Conservation (phyloP, 441 rosid genomes). For the Geranium incanum region DNA sequence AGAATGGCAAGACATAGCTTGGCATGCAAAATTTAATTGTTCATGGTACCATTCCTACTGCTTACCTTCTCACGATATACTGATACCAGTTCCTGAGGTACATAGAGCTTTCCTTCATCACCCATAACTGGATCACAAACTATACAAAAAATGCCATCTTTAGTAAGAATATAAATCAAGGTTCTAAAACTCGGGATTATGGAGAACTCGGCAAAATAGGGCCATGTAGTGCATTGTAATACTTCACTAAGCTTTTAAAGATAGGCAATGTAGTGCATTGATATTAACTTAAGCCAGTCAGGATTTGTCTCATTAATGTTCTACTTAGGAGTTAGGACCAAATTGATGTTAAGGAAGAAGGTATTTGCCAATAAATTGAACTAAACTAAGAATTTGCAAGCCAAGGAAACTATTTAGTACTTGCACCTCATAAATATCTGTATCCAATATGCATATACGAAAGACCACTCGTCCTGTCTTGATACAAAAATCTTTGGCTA, state of each 20-base stretch:
- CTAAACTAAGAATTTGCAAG: neutral
- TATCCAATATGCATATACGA: neutral
- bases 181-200: neutral
- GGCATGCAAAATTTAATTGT: neutral
- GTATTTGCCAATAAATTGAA: neutral
- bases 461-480: too few species aligned
- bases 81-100: conserved; percentile 67
- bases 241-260: neutral
- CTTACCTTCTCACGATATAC: conserved; percentile 90
- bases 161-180: conserved; percentile 15
- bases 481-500: neutral
- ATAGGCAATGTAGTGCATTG: neutral
- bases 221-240: neutral
- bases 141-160: conserved; percentile 27
- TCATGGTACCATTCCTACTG: neutral
- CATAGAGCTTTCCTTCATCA: conserved; percentile 97
- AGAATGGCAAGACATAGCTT: neutral
- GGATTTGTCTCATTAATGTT: neutral
- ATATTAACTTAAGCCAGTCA: neutral
- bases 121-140: conserved; percentile 99
- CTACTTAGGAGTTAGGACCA: too few species aligned
- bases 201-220: too few species aligned
- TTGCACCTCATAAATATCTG: neutral
- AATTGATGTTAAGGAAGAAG: neutral
- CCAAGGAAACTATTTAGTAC: neutral